Base-by-base conservation (phyloP, 169 alveolate genomes). In the Cryptosporidium sp. region DNA sequence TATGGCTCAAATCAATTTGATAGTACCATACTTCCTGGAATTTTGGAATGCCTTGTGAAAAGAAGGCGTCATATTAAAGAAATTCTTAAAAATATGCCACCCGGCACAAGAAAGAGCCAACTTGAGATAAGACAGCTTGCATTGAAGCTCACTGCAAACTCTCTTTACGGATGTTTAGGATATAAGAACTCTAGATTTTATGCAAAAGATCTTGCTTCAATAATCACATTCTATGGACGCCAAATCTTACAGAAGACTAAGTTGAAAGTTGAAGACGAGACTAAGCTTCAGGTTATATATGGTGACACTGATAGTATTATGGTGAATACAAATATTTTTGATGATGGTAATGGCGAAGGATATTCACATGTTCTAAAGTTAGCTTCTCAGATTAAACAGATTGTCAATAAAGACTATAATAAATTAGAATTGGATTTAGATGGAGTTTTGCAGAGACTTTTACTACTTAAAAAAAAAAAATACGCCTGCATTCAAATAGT, bases 241-340 rank as follows among this genome's bases (percentile, higher is more conserved):
- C 93, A 94, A 70, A 94, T 96, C 29, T 93, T 96, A 37, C 94
- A 93, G 69, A 93, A 94, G 48, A 97, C 99, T 0, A 97, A 96
- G 67, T 95, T 93, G 29, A 96, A 96, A 71, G 99, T 98, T 14
- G 99, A 96, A 84, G 93, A 93, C 7, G 96, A 93, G 52, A 94
- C 95, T 31, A 94, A 95, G 61, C 95, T 96, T 61, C 95, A 95
- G 23, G 99, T 99, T 21, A 96, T 99, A 18, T 99, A 99, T 91
- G 99, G 99, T n/a, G 99, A 99, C 91, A 99, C 99, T 23, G 99
- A 99, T 91, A 98, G 99, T n/a, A 96, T 99, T 70, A 98, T 99
- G 99, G 97, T 99, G 52, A 96, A 97, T 86, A 94, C 99, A 10
- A 96, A 96, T 39, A 96, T 96, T 39, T 71, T 93, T 14, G 94